Evolutionary conservation across 176 grass and related monocot species (phyloP), one percentile per base, ranked within the genome.

Genomic region (Oryza coarctata): DNA sequence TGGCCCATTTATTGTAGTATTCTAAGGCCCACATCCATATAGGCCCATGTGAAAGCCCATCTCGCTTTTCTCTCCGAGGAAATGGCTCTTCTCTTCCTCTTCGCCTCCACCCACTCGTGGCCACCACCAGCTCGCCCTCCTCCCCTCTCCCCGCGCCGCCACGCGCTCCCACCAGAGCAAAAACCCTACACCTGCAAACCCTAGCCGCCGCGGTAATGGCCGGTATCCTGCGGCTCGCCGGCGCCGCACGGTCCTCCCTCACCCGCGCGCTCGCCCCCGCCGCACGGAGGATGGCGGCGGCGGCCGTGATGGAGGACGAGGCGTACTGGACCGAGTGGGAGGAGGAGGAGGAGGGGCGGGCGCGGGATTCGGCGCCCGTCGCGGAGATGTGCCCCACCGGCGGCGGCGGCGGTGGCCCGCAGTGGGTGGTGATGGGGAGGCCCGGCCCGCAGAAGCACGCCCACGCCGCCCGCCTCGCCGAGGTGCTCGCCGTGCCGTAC

Each of bases 371-470:
- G 18, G 62, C 82, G 58, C 89, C 78, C 0, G 28, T 58, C 0
- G 52, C 74, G 3, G 86, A 87, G 22, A 73, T 58, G 1, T 58
- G 32, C 26, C 81, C 85, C 55, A 60, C 55, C 1, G 88, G 52
- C 26, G 86, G 72, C 12, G 77, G 63, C 0, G 65, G 73, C 3
- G 18, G 83, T 11, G 92, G 90, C 7, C 81, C 91, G 43, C 95
- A 94, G 86, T 98, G 95, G 95, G 88, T 98, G 66, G 93, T 98
- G 50, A 98, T 98, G 95, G 92, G 92, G 38, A 89, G 75, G 7
- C 93, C 93, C 8, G 96, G 88, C 26, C 87, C 85, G 67, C 93
- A 95, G 89, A 93, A 93, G 89, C 93, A 88, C 83, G 88, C 84
- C 23, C 92, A 99, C 77, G 96, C 96, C 71, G 86, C 91, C 52